A percentile compares a stretch with the other conserved stretches of the same genome.
Conservation (phyloP, 2,329 filamentous ascomycete species). For the Penicillium sp. region DNA sequence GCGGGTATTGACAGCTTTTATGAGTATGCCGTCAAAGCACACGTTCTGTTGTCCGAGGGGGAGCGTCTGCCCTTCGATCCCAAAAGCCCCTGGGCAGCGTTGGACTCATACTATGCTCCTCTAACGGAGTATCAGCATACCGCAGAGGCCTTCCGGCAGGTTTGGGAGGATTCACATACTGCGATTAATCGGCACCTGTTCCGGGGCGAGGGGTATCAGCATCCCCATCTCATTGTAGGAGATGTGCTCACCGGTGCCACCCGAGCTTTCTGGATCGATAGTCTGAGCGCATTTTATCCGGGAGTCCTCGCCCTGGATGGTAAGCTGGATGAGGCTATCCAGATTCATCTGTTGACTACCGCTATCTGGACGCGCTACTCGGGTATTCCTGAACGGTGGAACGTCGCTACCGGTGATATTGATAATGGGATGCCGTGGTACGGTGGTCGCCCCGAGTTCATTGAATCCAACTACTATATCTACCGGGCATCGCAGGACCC, state of each 20-base stretch:
- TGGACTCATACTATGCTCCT: slow-evolving; percentile 63
- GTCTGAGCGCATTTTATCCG: slow-evolving; percentile 90
- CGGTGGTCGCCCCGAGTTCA: slow-evolving; percentile 91
- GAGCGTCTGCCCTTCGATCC: slow-evolving; percentile 36
- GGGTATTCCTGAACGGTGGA: slow-evolving; percentile 94
- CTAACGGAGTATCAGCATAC: slow-evolving; percentile 64
- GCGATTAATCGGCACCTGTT: slow-evolving; percentile 92
- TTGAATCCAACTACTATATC: slow-evolving; percentile 95
- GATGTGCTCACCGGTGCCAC: slow-evolving; percentile 84
- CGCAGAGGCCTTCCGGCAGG: slow-evolving; percentile 71
- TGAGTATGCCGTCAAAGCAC: slow-evolving; percentile 93
- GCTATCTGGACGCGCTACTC: slow-evolving; percentile 93
- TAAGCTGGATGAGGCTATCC: slow-evolving; percentile 83
- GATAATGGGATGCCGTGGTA: slow-evolving; percentile 90
- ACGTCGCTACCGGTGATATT: slow-evolving; percentile 74
- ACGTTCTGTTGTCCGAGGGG: slow-evolving; percentile 81
- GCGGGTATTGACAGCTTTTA: slow-evolving; percentile 98
- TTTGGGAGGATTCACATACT: slow-evolving; percentile 80
- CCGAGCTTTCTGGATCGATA: slow-evolving; percentile 92
- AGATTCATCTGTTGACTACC: slow-evolving; percentile 84
- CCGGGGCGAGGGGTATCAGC: slow-evolving; percentile 67
- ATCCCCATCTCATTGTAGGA: slow-evolving; percentile 89
- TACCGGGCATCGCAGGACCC: slow-evolving; percentile 90
- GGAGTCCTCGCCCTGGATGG: slow-evolving; percentile 81
- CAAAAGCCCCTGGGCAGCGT: slow-evolving; percentile 46